Evolutionary conservation across 805 yeast species (phyloP), one percentile per base, ranked within the genome.

Genomic region (Blastobotrys muscicola): DNA sequence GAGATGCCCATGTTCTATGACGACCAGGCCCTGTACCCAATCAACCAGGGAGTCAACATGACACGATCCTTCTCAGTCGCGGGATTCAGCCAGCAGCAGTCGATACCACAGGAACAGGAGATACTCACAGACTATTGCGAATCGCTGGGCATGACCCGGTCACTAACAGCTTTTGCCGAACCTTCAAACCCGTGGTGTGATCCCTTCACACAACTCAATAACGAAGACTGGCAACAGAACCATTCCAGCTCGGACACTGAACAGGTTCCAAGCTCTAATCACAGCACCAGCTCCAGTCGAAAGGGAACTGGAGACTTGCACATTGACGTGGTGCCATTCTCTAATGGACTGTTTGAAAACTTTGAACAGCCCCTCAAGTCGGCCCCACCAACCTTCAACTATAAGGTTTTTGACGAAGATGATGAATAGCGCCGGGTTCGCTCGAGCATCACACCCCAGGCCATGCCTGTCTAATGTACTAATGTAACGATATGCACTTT

Each of bases 101-200:
- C 9, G 35, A 29, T 38, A 32, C 36, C 42, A 5, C 39, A 39
- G 23, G 33, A 37, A 12, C 29, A 38, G n/a, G 38, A 36, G 12
- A 38, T 47, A 20, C 48, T 42, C 16, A 38, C 39, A 4, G 40
- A 44, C 40, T 30, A 39, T 30, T 43, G 37, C 41, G 46, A 39
- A 33, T 39, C 42, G 16, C 11, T 34, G 33, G 44, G 37, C 16
- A 53, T 53, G 54, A 49, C 46, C 10, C 50, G 56, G 36, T 51
- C 55, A 23, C 50, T 53, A 51, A 50, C 56, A 13, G 54, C 53
- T 7, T 50, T 51, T 38, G 51, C 37, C 13, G 48, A 41, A 40
- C 38, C 51, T 10, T 29, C 30, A 4, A 23, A 37, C 13, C 31
- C 39, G 16, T 37, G 39, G 39, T 12, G 29, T 23, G 39, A 31